These are phyloP conservation scores for Pyracantha coccinea DNA, from an alignment of 331 rosid species.

Conservation along the genomic window DNA sequence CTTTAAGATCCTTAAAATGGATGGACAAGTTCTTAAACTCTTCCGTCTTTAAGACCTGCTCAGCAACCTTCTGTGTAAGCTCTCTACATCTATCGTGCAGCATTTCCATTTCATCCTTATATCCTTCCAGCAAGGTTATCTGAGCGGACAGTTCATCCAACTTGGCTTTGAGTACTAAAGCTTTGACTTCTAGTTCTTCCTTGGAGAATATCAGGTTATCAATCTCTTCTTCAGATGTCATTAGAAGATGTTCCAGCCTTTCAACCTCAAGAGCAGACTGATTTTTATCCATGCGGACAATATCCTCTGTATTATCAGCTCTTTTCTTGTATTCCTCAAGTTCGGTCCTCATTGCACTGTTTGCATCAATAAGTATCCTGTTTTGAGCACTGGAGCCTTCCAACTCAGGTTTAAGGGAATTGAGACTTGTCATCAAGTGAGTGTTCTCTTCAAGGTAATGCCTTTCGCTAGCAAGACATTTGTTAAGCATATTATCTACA, in stretches of 20 bases:
- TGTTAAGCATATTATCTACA: slow-evolving; percentile 40
- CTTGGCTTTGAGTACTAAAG: slow-evolving; percentile 54
- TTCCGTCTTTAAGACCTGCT: slow-evolving; percentile 82
- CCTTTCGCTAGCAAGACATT: slow-evolving; percentile 46
- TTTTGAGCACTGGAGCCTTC: slow-evolving; percentile 43
- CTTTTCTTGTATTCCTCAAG: slow-evolving; percentile 37
- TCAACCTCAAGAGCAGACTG: slow-evolving; percentile 44
- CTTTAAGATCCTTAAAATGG: slow-evolving; percentile 93
- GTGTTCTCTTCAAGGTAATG: slow-evolving; percentile 56
- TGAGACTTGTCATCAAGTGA: slow-evolving; percentile 42
- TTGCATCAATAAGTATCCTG: slow-evolving; percentile 43
- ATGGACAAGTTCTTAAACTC: slow-evolving; percentile 88
- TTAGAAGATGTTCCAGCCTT: slow-evolving; percentile 53
- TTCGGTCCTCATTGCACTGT: slow-evolving; percentile 31
- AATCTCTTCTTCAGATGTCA: slow-evolving; percentile 43
- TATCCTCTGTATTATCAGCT: slow-evolving; percentile 30
- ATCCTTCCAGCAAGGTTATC: slow-evolving; percentile 41
- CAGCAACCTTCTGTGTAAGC: slow-evolving; percentile 66
- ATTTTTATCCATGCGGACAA: slow-evolving; percentile 21
- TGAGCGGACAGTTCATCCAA: slow-evolving; percentile 55
- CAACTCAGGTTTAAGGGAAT: slow-evolving; percentile 48
- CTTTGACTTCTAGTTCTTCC: slow-evolving; percentile 71
- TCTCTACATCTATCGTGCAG: slow-evolving; percentile 56
- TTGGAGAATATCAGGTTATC: slow-evolving; percentile 53
- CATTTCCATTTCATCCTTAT: slow-evolving; percentile 40